These are phyloP conservation scores for Clonostachys solani DNA, from an alignment of 2,329 filamentous ascomycete genomes.

Conservation along the genomic window DNA sequence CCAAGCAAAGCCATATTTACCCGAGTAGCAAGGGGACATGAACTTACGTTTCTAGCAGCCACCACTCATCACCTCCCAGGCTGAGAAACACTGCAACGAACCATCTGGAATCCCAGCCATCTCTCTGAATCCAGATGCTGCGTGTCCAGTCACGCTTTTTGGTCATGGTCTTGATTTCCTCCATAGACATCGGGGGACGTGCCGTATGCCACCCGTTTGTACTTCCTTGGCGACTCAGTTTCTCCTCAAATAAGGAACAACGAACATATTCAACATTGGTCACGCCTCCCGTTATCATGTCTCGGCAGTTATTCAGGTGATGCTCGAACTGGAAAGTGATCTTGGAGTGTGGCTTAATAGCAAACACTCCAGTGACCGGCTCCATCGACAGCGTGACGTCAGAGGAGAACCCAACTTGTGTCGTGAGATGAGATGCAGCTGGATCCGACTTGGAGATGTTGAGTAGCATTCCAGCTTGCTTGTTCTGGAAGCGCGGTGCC, in stretches of 20 bases:
- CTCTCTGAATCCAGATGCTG: conserved; percentile 64
- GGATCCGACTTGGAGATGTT: conserved; percentile 57
- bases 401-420: conserved; percentile 64
- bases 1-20: too few species aligned
- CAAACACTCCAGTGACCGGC: conserved; percentile 72
- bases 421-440: conserved; percentile 59
- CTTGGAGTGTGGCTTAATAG: conserved; percentile 61
- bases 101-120: conserved; percentile 71
- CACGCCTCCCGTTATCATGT: conserved; percentile 54
- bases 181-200: conserved; percentile 41
- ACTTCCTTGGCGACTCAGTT: conserved; percentile 55
- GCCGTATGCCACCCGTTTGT: conserved; percentile 60
- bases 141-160: conserved; percentile 62
- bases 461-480: conserved; percentile 54
- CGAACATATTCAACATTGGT: conserved; percentile 56
- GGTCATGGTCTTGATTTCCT: conserved; percentile 55
- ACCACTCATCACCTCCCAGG: conserved; percentile 74
- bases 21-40: too few species aligned
- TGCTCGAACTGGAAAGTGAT: conserved; percentile 54
- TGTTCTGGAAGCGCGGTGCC: conserved; percentile 56
- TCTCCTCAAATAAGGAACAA: conserved; percentile 55
- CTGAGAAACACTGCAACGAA: conserved; percentile 67
- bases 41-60: conserved; percentile 64
- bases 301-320: conserved; percentile 57
- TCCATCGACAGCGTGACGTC: conserved; percentile 64